phyloP scores from a whole-genome alignment of 495 filamentous ascomycete genomes.

The Penicillium steckii region DNA sequence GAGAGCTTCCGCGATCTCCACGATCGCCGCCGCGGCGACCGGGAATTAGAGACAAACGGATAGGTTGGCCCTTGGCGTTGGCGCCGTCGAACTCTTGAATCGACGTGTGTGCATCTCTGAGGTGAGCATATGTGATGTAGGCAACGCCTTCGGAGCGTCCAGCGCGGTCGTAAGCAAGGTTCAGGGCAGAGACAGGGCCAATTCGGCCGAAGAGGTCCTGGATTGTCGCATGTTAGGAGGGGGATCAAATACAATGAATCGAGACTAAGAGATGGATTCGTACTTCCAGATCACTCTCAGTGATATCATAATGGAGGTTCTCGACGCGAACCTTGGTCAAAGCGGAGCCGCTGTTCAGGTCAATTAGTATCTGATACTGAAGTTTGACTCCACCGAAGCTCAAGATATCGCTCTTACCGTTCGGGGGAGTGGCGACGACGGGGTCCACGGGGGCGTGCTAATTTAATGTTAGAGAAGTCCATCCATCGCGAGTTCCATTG shows the following conservation, averaged over 20 bases:
- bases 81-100: conserved; percentile 84
- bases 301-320: conserved; percentile 92
- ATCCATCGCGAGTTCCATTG: neutral
- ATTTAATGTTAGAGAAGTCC: neutral
- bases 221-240: neutral
- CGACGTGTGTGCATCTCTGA: conserved; percentile 68
- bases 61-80: conserved; percentile 91
- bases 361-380: conserved; percentile 9
- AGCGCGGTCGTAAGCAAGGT: conserved; percentile 82
- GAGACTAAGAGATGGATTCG: conserved; percentile 8
- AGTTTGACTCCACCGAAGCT: neutral
- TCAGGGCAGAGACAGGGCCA: conserved; percentile 66
- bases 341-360: conserved; percentile 30
- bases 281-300: conserved; percentile 82
- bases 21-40: conserved; percentile 38
- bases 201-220: conserved; percentile 82
- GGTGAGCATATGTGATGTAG: conserved; percentile 73
- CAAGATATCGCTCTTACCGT: conserved; percentile 41
- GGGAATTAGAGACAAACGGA: conserved; percentile 71
- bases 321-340: conserved; percentile 80
- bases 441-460: conserved; percentile 28
- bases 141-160: conserved; percentile 87
- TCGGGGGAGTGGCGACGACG: conserved; percentile 49
- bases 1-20: conserved; percentile 43
- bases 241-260: neutral